Percentiles rank a stretch among this genome's conserved stretches.
Evolutionary conservation across 331 rosid genomes (phyloP).

Genomic region (Arachis monticola): DNA sequence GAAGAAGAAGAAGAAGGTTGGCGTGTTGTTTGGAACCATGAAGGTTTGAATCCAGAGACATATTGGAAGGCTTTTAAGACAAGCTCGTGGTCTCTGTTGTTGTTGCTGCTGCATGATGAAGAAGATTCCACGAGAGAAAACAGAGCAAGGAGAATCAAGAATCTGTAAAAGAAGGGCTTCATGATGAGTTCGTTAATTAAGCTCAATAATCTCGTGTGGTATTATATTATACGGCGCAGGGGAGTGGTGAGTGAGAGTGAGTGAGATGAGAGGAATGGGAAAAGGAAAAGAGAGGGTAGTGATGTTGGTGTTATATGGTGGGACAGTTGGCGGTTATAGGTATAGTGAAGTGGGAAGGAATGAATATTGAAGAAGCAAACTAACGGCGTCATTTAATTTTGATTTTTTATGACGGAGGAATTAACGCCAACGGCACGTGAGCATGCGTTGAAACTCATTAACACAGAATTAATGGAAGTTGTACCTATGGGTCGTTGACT

Average conservation of each 20-base stretch:
- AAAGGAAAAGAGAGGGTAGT: not conserved
- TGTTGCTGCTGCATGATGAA: constrained; percentile 49
- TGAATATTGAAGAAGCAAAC: not conserved
- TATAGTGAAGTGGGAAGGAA: constrained; percentile 46
- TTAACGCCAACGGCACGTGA: constrained; percentile 41
- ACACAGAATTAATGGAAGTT: constrained; percentile 20
- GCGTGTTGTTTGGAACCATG: constrained; percentile 42
- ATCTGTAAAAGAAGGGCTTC: constrained; percentile 40
- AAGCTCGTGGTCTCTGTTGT: constrained; percentile 47
- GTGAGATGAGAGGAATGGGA: not conserved
- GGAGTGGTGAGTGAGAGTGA: not conserved
- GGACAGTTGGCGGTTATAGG: constrained; percentile 32
- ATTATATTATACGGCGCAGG: not conserved
- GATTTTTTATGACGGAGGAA: constrained; percentile 40
- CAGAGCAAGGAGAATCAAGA: constrained; percentile 50
- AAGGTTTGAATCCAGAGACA: constrained; percentile 63
- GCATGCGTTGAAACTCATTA: constrained; percentile 28
- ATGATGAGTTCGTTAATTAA: constrained; percentile 39
- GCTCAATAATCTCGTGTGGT: constrained; percentile 14
- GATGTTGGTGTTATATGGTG: constrained; percentile 1
- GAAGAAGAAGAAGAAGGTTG: not conserved
- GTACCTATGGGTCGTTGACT: constrained; percentile 51
- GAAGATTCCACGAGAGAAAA: constrained; percentile 53
- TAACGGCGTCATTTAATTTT: constrained; percentile 34
- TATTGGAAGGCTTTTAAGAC: constrained; percentile 66